These are phyloP conservation scores for Senna siamea DNA, from an alignment of 306 rosid genomes.

Conservation along the genomic window DNA sequence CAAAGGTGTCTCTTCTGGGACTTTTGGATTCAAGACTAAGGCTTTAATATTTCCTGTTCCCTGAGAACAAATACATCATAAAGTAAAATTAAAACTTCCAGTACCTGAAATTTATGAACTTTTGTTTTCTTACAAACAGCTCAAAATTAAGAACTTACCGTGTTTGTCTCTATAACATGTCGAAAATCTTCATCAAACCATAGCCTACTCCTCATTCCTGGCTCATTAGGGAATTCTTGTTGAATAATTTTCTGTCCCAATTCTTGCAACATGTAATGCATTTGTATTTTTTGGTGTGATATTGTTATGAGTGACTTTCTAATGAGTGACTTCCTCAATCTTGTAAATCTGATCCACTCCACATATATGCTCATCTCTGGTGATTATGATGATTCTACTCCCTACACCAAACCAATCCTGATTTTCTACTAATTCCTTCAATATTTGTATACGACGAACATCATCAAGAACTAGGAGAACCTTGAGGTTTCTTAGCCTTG, in stretches of 20 bases:
- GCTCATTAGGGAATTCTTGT: neutral
- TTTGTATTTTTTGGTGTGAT: neutral
- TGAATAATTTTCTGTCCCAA: slow-evolving; percentile 19
- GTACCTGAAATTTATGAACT: too few relatives aligned
- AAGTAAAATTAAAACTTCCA: too few relatives aligned
- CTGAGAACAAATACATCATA: neutral
- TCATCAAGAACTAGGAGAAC: too few relatives aligned
- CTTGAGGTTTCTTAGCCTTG: too few relatives aligned
- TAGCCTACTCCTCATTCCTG: slow-evolving; percentile 34
- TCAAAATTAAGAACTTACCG: neutral
- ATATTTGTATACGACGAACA: too few relatives aligned
- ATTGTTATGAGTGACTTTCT: slow-evolving; percentile 35
- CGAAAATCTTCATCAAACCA: slow-evolving; percentile 24
- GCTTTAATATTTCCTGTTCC: slow-evolving; percentile 26
- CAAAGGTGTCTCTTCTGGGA: neutral
- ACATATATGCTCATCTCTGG: too few relatives aligned
- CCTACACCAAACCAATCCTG: too few relatives aligned
- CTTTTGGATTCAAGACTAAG: slow-evolving; percentile 3
- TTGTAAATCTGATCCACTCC: too few relatives aligned
- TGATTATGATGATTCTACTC: too few relatives aligned
- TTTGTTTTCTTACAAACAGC: neutral
- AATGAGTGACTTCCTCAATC: neutral
- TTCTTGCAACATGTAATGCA: slow-evolving; percentile 28
- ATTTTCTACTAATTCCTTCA: too few relatives aligned
- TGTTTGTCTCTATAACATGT: neutral